A percentile compares a stretch with the other conserved stretches of the same genome.
Conservation (phyloP, 2,329 filamentous ascomycete species). For the Gyromitra esculenta region DNA sequence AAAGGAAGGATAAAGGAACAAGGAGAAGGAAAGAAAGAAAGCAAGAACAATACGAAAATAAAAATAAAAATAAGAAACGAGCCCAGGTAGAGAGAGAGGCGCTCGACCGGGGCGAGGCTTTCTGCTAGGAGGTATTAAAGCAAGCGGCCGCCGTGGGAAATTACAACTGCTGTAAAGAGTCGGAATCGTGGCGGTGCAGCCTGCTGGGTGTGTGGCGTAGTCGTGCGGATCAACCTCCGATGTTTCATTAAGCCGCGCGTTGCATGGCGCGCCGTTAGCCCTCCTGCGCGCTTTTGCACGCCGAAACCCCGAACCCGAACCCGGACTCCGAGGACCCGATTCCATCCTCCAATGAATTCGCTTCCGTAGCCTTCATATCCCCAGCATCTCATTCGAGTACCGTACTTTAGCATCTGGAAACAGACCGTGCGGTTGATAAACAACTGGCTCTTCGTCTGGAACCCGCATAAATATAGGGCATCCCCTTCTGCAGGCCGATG, state of each 20-base stretch:
- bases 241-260: slow-evolving; percentile 43
- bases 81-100: too few relatives aligned
- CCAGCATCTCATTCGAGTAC: slow-evolving; percentile 2
- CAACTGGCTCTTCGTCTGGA: neutral
- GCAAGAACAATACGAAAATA: neutral
- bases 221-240: slow-evolving; percentile 20
- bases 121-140: neutral
- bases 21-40: slow-evolving; percentile 8
- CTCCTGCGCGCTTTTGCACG: neutral
- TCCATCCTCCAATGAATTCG: neutral
- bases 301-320: slow-evolving; percentile 21
- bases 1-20: slow-evolving; percentile 35
- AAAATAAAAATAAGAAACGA: slow-evolving; percentile 4
- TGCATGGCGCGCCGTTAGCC: slow-evolving; percentile 7
- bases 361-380: neutral
- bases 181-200: slow-evolving; percentile 31
- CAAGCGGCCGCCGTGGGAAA: slow-evolving; percentile 38
- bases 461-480: neutral
- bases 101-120: slow-evolving; percentile 13
- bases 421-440: neutral
- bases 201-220: slow-evolving; percentile 10
- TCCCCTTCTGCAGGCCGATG: neutral
- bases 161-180: slow-evolving; percentile 22
- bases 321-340: neutral
- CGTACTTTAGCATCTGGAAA: neutral